These are phyloP conservation scores for Salisapilia sapeloensis DNA, from an alignment of 352 stramenopile genomes.

Conservation along the genomic window DNA sequence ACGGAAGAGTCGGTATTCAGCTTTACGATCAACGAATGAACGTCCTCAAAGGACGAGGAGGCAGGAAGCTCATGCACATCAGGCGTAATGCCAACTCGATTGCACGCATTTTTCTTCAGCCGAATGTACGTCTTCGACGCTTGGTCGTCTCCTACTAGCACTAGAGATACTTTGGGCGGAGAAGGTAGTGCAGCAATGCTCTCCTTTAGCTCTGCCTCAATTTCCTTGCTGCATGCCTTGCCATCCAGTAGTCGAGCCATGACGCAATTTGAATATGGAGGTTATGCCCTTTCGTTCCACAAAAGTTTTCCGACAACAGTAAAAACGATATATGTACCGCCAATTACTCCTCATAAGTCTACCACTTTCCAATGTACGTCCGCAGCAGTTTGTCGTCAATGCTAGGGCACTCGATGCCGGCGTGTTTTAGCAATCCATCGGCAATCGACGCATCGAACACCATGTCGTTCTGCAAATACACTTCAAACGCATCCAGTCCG, in stretches of 20 bases:
- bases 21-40: constrained; percentile 42
- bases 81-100: constrained; percentile 82
- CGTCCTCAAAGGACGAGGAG: constrained; percentile 19
- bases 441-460: constrained; percentile 37
- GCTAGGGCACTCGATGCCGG: constrained; percentile 18
- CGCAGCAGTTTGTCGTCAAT: constrained; percentile 18
- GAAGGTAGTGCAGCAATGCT: constrained; percentile 25
- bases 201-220: constrained; percentile 75
- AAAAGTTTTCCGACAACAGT: too few relatives aligned
- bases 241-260: constrained; percentile 48
- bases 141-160: constrained; percentile 86
- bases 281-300: too few relatives aligned
- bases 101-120: constrained; percentile 97
- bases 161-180: constrained; percentile 83
- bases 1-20: constrained; percentile 81
- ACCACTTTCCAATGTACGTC: too few relatives aligned
- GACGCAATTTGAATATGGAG: too few relatives aligned
- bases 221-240: constrained; percentile 69
- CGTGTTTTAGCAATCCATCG: constrained; percentile 15
- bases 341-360: too few relatives aligned
- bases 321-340: too few relatives aligned
- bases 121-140: constrained; percentile 95
- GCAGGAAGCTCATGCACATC: constrained; percentile 55
- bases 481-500: constrained; percentile 42
- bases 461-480: constrained; percentile 43